These are phyloP conservation scores for Mycocentrospora acerina DNA, from an alignment of 2,329 filamentous ascomycete species.

Conservation along the genomic window DNA sequence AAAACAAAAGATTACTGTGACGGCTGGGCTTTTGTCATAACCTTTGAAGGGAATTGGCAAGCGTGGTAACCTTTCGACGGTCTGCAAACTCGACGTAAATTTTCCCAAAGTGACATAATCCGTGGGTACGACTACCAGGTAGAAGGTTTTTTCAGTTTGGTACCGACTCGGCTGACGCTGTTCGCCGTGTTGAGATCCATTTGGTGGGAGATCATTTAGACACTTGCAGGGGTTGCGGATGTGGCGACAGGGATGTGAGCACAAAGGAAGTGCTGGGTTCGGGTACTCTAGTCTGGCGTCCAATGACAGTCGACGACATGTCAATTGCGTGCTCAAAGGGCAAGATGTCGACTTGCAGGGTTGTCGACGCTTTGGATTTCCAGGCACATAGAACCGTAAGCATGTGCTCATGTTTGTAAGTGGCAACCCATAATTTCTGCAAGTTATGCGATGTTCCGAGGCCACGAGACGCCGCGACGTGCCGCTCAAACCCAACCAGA, in stretches of 20 bases:
- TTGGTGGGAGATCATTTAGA: constrained; percentile 15
- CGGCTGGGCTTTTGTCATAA: not conserved
- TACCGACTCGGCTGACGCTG: constrained; percentile 9
- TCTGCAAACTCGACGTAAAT: not conserved
- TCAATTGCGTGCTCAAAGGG: constrained; percentile 38
- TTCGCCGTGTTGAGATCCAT: constrained; percentile 14
- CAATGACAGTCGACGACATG: constrained; percentile 19
- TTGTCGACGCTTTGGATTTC: constrained; percentile 4
- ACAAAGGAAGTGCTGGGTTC: constrained; percentile 20
- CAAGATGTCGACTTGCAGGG: constrained; percentile 34
- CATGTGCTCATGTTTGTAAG: no score
- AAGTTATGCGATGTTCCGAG: no score
- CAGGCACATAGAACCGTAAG: no score
- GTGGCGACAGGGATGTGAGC: constrained; percentile 27
- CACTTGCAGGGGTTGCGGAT: constrained; percentile 26
- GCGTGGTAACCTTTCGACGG: not conserved
- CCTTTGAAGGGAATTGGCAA: not conserved
- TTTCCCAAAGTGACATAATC: constrained; percentile 29
- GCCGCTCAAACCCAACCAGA: no score
- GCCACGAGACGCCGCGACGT: no score
- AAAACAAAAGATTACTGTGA: not conserved
- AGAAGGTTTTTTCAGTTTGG: constrained; percentile 3
- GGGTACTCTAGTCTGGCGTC: constrained; percentile 13
- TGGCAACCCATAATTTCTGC: no score
- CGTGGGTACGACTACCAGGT: constrained; percentile 12